Conservation (phyloP, 805 yeast species). For the Candida dajiaensis region DNA sequence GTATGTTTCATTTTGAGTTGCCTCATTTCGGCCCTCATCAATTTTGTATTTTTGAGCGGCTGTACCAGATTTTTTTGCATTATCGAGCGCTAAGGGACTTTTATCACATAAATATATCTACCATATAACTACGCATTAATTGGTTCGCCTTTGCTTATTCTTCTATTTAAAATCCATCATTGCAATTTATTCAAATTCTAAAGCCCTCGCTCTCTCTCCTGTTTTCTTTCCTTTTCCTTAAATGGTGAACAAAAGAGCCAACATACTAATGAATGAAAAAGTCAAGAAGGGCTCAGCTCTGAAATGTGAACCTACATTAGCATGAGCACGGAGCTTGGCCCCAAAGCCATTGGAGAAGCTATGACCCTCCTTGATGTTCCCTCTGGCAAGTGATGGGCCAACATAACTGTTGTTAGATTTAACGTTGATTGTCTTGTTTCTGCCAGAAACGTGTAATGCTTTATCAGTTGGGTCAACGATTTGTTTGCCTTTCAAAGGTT, state of each 20-base stretch:
- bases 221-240: neutral
- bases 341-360: neutral
- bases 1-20: neutral
- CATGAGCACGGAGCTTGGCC: neutral
- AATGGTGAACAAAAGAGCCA: neutral
- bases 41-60: neutral
- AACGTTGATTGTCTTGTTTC: neutral
- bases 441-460: neutral
- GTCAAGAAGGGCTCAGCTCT: neutral
- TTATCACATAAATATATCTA: no score
- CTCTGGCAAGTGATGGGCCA: neutral
- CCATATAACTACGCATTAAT: neutral
- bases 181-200: no score
- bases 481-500: neutral
- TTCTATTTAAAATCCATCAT: no score
- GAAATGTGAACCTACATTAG: neutral
- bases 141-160: neutral
- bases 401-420: neutral
- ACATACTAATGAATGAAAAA: neutral
- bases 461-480: neutral
- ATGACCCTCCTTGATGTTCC: neutral
- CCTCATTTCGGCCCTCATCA: neutral
- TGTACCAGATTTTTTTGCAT: neutral
- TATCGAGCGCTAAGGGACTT: no score
- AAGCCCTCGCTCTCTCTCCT: no score